Conservation (phyloP, 148 eudicot species). For the Fagopyrum esculentum region DNA sequence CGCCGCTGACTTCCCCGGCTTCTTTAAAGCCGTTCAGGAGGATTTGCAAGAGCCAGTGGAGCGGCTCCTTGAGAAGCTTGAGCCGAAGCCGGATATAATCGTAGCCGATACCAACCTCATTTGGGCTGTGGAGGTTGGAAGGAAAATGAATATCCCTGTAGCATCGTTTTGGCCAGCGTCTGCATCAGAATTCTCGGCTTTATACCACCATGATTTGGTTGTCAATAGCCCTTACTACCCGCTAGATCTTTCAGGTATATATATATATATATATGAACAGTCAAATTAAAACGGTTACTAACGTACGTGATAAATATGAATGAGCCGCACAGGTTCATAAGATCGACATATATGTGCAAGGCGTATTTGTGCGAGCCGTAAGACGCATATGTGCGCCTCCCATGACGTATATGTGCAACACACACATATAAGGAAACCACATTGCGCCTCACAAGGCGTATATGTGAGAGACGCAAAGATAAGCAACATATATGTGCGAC, state of each 20-base stretch:
- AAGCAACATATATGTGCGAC: no score
- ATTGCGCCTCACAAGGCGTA: no score
- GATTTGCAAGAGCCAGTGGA: conserved; percentile 29
- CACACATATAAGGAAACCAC: no score
- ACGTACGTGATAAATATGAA: no score
- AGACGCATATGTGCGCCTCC: no score
- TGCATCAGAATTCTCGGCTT: conserved; percentile 18
- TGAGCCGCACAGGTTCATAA: no score
- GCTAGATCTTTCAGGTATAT: background rate
- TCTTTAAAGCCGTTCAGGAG: conserved; percentile 17
- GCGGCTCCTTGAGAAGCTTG: conserved; percentile 21
- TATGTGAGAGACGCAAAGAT: no score
- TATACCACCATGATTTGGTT: conserved; percentile 10
- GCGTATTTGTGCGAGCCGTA: no score
- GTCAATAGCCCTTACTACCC: background rate
- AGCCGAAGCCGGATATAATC: conserved; percentile 13
- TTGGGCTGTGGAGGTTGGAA: conserved; percentile 31
- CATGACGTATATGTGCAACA: no score
- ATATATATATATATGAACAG: no score
- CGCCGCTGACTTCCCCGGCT: conserved; percentile 18
- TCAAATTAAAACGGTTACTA: no score
- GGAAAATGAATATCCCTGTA: conserved; percentile 23
- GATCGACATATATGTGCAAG: no score
- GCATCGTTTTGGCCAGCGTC: conserved; percentile 28
- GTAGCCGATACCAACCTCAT: conserved; percentile 22